Conservation (phyloP, 2,329 filamentous ascomycete species). For the Polychaeton citri region DNA sequence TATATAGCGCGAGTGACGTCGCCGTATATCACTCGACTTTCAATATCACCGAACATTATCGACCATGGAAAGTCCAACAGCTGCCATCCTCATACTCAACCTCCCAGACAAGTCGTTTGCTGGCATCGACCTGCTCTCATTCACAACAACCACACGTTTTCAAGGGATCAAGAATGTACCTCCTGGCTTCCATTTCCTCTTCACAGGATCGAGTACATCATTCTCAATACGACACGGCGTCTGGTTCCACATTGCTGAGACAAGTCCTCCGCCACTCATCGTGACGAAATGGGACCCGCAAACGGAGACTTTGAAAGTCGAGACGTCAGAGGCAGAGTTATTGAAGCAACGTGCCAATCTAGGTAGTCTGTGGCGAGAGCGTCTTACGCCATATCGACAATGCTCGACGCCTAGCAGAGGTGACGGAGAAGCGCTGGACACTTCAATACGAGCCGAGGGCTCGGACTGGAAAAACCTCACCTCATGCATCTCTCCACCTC, state of each 20-base stretch:
- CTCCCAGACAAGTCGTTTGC: conserved; percentile 34
- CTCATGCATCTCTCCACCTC: conserved; percentile 29
- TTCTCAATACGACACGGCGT: conserved; percentile 48
- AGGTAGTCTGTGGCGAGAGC: conserved; percentile 41
- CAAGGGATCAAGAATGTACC: conserved; percentile 47
- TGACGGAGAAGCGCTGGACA: conserved; percentile 7
- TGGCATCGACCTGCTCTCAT: conserved; percentile 45
- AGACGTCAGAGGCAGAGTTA: conserved; percentile 27
- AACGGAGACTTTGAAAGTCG: conserved; percentile 32
- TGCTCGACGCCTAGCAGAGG: conserved; percentile 17
- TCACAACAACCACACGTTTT: conserved; percentile 49
- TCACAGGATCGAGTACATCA: conserved; percentile 43
- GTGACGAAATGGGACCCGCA: conserved; percentile 43
- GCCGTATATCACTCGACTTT: no score
- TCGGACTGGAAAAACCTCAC: conserved; percentile 43
- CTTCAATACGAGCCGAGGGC: conserved; percentile 32
- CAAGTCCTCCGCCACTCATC: conserved; percentile 23
- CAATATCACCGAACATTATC: no score
- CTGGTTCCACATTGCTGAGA: conserved; percentile 41
- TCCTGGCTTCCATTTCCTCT: conserved; percentile 47
- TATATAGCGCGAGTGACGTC: no score
- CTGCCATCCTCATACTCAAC: conserved; percentile 28
- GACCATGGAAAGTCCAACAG: conserved; percentile 3
- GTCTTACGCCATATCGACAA: conserved; percentile 35
- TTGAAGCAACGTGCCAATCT: conserved; percentile 43